phyloP scores from a whole-genome alignment of 257 asterid species.

The Scutellaria galericulata region DNA sequence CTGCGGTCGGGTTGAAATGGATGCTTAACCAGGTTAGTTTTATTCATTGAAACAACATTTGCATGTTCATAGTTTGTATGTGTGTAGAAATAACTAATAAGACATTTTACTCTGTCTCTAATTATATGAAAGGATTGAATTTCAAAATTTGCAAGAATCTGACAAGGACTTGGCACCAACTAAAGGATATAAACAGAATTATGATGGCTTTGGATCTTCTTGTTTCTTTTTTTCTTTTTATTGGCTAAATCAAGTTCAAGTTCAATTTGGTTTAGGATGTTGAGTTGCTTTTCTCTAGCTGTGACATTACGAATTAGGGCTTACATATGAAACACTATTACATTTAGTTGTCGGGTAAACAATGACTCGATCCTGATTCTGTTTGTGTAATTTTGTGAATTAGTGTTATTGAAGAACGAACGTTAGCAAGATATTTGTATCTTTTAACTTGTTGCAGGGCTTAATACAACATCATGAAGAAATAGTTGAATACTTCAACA shows the following conservation, averaged over 20 bases:
- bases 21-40: conserved; percentile 88
- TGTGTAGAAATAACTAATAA: background rate
- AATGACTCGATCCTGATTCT: conserved; percentile 3
- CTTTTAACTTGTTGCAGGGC: conserved; percentile 61
- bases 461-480: conserved; percentile 78
- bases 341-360: background rate
- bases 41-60: background rate
- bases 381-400: background rate
- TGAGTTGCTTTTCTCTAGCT: background rate
- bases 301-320: too few relatives aligned
- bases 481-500: conserved; percentile 75
- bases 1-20: conserved; percentile 99
- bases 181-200: conserved; percentile 7
- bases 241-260: background rate
- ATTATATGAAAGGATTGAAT: too few relatives aligned
- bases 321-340: background rate
- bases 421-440: conserved; percentile 15
- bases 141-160: background rate
- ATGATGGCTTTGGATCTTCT: conserved; percentile 8
- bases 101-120: too few relatives aligned
- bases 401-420: conserved; percentile 1
- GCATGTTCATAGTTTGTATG: background rate
- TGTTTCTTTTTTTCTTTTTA: too few relatives aligned
- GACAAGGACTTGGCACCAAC: conserved; percentile 28
- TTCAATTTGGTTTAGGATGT: too few relatives aligned